Conservation (phyloP, 129 eudicot species). For the Mikania micrantha region DNA sequence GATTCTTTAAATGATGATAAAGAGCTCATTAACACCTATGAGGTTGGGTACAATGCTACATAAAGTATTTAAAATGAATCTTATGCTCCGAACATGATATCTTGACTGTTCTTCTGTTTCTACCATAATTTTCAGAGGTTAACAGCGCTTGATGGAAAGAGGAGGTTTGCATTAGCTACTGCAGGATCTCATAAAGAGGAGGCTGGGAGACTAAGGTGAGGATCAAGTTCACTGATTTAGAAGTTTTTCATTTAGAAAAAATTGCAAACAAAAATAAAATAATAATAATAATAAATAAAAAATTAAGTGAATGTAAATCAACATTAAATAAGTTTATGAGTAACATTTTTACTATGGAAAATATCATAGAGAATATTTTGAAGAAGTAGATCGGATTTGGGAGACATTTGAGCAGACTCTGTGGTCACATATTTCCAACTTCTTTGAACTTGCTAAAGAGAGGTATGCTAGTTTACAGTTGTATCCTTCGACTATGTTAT, state of each 20-base stretch:
- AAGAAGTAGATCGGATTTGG: constrained; percentile 95
- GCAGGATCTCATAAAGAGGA: constrained; percentile 97
- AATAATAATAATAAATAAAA: too few relatives aligned
- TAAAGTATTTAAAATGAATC: background rate
- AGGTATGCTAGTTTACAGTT: constrained; percentile 40
- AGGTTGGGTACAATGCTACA: constrained; percentile 43
- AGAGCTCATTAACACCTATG: constrained; percentile 90
- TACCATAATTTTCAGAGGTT: constrained; percentile 49
- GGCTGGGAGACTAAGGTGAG: constrained; percentile 87
- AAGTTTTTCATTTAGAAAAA: background rate
- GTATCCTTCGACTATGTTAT: background rate
- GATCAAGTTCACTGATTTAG: constrained; percentile 5
- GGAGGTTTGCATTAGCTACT: constrained; percentile 96
- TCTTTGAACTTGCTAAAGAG: constrained; percentile 82
- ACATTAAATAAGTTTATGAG: constrained; percentile 6
- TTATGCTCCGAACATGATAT: constrained; percentile 2
- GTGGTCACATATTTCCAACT: constrained; percentile 87
- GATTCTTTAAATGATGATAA: constrained; percentile 88
- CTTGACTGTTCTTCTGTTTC: background rate
- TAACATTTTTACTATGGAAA: constrained; percentile 7
- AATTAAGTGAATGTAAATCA: background rate
- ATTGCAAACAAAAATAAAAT: too few relatives aligned
- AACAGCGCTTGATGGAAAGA: constrained; percentile 96
- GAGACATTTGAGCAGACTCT: constrained; percentile 92
- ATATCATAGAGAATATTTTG: constrained; percentile 72